A percentile compares a stretch with the other conserved stretches of the same genome.
These are phyloP conservation scores for Oryza rufipogon DNA, from an alignment of 176 grass and related monocot genomes.

Conservation along the genomic window DNA sequence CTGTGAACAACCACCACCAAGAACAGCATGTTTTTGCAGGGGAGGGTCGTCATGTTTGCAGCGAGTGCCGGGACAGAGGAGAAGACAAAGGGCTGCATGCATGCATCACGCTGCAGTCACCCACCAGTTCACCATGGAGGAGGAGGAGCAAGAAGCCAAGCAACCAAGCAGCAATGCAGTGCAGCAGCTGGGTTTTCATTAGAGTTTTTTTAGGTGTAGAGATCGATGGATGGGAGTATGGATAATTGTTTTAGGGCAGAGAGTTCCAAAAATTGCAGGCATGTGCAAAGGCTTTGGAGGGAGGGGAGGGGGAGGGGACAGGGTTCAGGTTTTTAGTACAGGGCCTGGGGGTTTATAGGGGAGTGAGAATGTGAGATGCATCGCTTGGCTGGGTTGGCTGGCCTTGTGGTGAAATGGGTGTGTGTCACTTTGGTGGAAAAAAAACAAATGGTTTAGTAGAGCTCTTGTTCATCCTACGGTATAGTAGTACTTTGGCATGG, in stretches of 20 bases:
- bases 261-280: not conserved
- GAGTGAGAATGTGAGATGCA: not conserved
- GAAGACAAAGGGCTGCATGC: conserved; percentile 39
- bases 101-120: not conserved
- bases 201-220: not conserved
- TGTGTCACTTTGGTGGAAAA: conserved; percentile 53
- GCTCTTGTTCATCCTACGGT: conserved; percentile 45
- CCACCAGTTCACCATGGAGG: not conserved
- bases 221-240: not conserved
- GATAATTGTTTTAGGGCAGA: not conserved
- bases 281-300: not conserved
- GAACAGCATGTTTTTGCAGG: not conserved
- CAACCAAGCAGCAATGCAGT: not conserved
- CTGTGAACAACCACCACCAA: conserved; percentile 39
- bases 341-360: not conserved
- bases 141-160: not conserved
- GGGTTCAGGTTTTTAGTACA: conserved; percentile 23
- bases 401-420: conserved; percentile 53
- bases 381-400: not conserved
- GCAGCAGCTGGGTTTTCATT: not conserved
- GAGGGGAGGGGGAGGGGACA: not conserved
- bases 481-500: not conserved
- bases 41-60: not conserved
- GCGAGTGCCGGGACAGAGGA: conserved; percentile 38
- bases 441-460: conserved; percentile 52